Conservation (phyloP, 1,139 yeast genomes). For the Candida pseudoviswanathii region DNA sequence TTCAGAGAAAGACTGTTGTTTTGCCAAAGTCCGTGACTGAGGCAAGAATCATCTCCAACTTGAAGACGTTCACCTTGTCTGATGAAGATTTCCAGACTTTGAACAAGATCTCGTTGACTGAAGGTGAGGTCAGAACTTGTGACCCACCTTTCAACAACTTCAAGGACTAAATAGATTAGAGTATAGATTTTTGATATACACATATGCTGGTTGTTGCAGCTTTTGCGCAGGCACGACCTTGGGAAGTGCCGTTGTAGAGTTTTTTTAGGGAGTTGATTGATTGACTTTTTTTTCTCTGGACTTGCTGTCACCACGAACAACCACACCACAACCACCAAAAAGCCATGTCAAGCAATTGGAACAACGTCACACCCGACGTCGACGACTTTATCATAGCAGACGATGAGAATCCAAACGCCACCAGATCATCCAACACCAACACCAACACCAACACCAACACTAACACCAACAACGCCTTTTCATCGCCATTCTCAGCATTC, state of each 20-base stretch:
- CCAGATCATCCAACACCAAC: slow-evolving; percentile 3
- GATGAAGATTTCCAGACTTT: slow-evolving; percentile 37
- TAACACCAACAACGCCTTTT: slow-evolving; percentile 1
- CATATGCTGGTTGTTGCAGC: not conserved
- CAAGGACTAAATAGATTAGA: slow-evolving; percentile 16
- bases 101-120: slow-evolving; percentile 30
- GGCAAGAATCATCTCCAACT: slow-evolving; percentile 35
- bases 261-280: not conserved
- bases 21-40: slow-evolving; percentile 55
- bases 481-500: slow-evolving; percentile 13
- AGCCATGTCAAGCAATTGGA: slow-evolving; percentile 16
- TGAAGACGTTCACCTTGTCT: slow-evolving; percentile 31
- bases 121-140: slow-evolving; percentile 34
- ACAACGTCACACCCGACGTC: slow-evolving; percentile 19
- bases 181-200: not conserved
- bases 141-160: slow-evolving; percentile 29
- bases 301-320: not conserved
- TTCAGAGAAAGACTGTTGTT: slow-evolving; percentile 52
- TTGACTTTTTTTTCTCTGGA: not conserved
- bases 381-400: slow-evolving; percentile 33
- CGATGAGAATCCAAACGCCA: slow-evolving; percentile 18
- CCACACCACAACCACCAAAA: not conserved
- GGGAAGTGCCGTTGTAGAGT: not conserved
- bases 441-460: not conserved
- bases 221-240: not conserved